phyloP scores from a whole-genome alignment of 257 asterid genomes.

The Scutellaria minor region DNA sequence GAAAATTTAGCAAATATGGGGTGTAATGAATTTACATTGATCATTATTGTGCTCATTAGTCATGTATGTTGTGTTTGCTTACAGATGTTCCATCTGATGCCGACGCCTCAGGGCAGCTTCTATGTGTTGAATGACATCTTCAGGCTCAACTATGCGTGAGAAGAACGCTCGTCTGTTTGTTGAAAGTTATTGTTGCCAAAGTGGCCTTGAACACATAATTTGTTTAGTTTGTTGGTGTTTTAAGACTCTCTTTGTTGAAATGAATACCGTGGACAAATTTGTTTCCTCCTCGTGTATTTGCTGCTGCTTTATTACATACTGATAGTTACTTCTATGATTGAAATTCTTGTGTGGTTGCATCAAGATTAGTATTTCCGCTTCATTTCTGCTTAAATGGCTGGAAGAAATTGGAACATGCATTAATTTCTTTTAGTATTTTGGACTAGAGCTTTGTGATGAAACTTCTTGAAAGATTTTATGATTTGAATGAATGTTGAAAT shows the following conservation, averaged over 20 bases:
- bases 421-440: no score
- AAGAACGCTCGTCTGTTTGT: neutral
- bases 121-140: constrained; percentile 48
- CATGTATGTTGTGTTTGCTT: neutral
- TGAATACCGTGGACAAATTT: neutral
- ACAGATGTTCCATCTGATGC: constrained; percentile 54
- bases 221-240: constrained; percentile 8
- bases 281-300: neutral
- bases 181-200: neutral
- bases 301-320: constrained; percentile 29
- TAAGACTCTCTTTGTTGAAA: constrained; percentile 13
- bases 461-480: no score
- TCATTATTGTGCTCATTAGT: neutral
- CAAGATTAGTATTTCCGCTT: no score
- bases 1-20: no score
- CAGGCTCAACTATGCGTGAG: constrained; percentile 43
- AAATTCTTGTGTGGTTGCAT: neutral
- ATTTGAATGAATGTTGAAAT: no score
- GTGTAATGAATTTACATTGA: no score
- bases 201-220: neutral
- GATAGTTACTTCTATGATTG: constrained; percentile 21
- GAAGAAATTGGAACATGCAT: no score
- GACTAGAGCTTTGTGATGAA: no score
- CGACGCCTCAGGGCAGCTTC: constrained; percentile 47
- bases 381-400: no score